A percentile compares a stretch with the other conserved stretches of the same genome.
Evolutionary conservation across 1,139 yeast genomes (phyloP).

Genomic region (Saccharomyces pastorianus): DNA sequence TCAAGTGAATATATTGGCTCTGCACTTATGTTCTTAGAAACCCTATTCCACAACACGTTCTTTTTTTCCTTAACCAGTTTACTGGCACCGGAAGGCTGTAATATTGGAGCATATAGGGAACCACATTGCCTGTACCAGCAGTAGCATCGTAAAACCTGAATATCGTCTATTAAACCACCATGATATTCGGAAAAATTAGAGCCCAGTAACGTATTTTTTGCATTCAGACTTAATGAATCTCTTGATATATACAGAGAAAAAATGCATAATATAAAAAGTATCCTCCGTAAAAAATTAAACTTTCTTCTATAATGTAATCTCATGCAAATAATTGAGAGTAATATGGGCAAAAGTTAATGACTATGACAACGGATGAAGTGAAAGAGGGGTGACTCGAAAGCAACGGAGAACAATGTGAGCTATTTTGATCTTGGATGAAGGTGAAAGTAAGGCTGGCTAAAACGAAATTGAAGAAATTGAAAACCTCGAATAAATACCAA

Average conservation of each 20-base stretch:
- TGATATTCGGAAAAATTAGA: constrained; percentile 4
- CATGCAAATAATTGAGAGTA: constrained; percentile 3
- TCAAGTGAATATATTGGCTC: constrained; percentile 10
- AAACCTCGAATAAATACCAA: not conserved
- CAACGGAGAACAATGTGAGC: not conserved
- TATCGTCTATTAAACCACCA: constrained; percentile 14
- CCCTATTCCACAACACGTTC: constrained; percentile 11
- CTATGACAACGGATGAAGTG: not conserved
- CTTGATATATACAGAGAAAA: constrained; percentile 6
- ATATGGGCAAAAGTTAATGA: not conserved
- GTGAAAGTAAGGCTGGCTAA: not conserved
- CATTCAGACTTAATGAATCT: not conserved
- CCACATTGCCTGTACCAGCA: constrained; percentile 14
- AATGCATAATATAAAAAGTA: constrained; percentile 4
- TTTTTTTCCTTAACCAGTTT: not conserved
- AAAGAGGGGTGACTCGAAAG: not conserved
- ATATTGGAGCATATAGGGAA: constrained; percentile 5
- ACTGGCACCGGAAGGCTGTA: not conserved
- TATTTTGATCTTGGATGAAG: not conserved
- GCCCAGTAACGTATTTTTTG: not conserved
- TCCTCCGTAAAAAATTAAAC: constrained; percentile 5
- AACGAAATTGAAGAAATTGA: not conserved
- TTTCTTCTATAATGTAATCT: constrained; percentile 10
- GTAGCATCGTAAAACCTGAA: constrained; percentile 13
- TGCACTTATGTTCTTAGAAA: constrained; percentile 10